Conservation (phyloP, 2,329 filamentous ascomycete species). For the Arthrobotrys sinensis region DNA sequence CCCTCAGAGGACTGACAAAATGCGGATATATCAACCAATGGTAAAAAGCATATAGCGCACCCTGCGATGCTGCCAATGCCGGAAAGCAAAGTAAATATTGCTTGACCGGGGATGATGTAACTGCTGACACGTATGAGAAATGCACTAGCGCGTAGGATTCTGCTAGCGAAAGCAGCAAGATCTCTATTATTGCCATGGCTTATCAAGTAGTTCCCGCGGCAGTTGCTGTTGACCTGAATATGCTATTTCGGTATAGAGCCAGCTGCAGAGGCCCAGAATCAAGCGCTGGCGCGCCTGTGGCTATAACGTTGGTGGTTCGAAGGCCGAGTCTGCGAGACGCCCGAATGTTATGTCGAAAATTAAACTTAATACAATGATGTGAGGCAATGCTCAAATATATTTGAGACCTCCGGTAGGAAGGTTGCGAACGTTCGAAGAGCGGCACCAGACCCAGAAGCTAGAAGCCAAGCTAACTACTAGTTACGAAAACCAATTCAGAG, state of each 20-base stretch:
- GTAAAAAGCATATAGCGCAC: constrained; percentile 20
- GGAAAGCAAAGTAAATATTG: constrained; percentile 41
- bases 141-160: constrained; percentile 49
- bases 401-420: too few species aligned
- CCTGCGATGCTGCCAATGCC: constrained; percentile 20
- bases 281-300: neutral
- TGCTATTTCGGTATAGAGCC: neutral
- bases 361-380: too few species aligned
- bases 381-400: too few species aligned
- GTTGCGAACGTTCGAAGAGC: too few species aligned
- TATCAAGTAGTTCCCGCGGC: neutral
- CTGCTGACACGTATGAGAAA: constrained; percentile 37
- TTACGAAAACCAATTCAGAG: too few species aligned
- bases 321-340: neutral
- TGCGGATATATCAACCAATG: constrained; percentile 57
- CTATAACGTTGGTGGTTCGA: too few species aligned
- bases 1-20: constrained; percentile 42
- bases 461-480: too few species aligned
- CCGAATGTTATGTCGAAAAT: too few species aligned
- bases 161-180: constrained; percentile 43
- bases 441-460: too few species aligned
- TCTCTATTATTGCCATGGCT: constrained; percentile 41
- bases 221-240: neutral
- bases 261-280: neutral
- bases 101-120: constrained; percentile 14